Base-by-base conservation (phyloP, 257 asterid species). In the Capsicum pubescens region DNA sequence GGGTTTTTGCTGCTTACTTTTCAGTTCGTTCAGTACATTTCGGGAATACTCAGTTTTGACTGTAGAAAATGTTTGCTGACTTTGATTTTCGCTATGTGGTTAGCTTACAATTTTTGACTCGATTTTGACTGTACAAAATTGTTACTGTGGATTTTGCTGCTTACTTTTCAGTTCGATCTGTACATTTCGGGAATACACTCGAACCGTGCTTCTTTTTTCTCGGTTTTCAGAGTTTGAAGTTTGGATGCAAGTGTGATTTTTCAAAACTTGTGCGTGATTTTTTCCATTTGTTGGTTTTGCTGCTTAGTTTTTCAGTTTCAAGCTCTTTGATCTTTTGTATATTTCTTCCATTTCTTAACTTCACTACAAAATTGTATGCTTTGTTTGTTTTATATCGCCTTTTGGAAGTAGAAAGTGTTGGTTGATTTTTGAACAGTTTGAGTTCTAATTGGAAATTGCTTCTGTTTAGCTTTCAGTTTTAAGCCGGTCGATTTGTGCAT, bases 81-180 rank as follows among this genome's bases (percentile, higher is more conserved):
- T 39, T 39, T 39, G 44, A 6, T 6, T 64, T 26, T 64, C 9
- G n/a, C 42, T 26, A 44, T 64, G 71, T 64, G 71, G 26, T 32
- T 63, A 26, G 70, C 26, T 63, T 14, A 63, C 26, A 10, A 0
- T 64, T 52, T 63, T 64, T 64, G 15, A 6, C 32, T 64, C 9
- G 71, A 26, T 0, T 63, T 5, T 63, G 2, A 16, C 6, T 63
- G 44, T 39, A 39, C 4, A 39, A 39, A 39, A 39, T 39, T 39
- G 44, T 39, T 3, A 63, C 17, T 63, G 70, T 63, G 3, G 70
- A 26, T 86, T 58, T 9, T 67, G 52, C 42, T 72, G 83, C n/a
- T 12, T 82, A 78, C 21, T 85, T n/a, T 57, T 72, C 39, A 5
- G 68, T 86, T 70, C n/a, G 91, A 89, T 90, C 89, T 83, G 86